Evolutionary conservation across 306 rosid genomes (phyloP).

Genomic region (Senna tora): DNA sequence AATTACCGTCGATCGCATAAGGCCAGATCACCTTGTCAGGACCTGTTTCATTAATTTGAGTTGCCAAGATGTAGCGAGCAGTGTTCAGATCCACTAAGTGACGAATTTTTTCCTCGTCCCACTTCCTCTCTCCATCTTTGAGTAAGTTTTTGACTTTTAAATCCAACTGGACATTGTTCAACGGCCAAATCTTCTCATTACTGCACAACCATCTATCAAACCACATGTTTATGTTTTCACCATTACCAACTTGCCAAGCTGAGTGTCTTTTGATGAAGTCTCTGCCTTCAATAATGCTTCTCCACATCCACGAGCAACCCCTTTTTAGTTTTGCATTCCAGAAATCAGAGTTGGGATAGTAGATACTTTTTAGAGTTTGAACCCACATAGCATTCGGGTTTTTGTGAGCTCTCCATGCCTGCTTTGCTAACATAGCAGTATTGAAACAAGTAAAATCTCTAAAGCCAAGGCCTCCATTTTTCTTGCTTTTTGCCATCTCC

Average conservation of each 20-base stretch:
- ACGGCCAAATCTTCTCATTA: too few relatives aligned
- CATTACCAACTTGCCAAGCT: not conserved
- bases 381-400: not conserved
- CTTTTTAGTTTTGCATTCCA: not conserved
- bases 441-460: too few relatives aligned
- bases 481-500: not conserved
- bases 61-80: too few relatives aligned
- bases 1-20: too few relatives aligned
- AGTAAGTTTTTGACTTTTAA: too few relatives aligned
- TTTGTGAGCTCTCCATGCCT: not conserved
- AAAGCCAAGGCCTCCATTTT: not conserved
- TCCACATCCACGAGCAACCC: not conserved
- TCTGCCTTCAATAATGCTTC: not conserved
- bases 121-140: too few relatives aligned
- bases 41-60: too few relatives aligned
- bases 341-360: not conserved
- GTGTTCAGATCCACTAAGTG: too few relatives aligned
- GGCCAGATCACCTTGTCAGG: too few relatives aligned
- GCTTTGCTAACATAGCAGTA: not conserved
- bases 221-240: not conserved
- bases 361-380: not conserved
- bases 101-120: too few relatives aligned
- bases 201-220: not conserved
- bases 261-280: not conserved
- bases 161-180: too few relatives aligned